Conservation (phyloP, 2,329 filamentous ascomycete species). For the Venturia nashicola region DNA sequence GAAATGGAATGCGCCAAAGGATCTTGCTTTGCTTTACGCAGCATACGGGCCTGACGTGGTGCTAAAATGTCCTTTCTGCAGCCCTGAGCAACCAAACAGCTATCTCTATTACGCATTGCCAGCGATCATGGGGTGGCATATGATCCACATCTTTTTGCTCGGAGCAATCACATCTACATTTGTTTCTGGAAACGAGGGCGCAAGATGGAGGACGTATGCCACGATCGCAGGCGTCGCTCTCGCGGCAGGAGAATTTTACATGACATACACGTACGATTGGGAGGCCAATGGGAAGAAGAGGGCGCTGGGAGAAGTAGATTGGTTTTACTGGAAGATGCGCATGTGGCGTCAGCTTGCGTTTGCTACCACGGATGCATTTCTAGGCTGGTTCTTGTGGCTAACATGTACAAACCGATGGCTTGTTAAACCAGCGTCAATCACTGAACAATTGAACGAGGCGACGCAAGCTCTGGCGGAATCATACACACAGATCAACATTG, state of each 20-base stretch:
- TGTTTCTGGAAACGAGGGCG: conserved; percentile 50
- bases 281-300: conserved; percentile 50
- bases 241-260: conserved; percentile 52
- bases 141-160: conserved; percentile 61
- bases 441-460: conserved; percentile 52
- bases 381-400: conserved; percentile 60
- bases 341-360: conserved; percentile 52
- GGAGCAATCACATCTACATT: conserved; percentile 60
- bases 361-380: conserved; percentile 47
- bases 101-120: conserved; percentile 78
- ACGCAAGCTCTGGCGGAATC: conserved; percentile 18
- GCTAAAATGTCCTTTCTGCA: conserved; percentile 71
- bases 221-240: conserved; percentile 49
- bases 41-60: conserved; percentile 68
- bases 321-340: conserved; percentile 59
- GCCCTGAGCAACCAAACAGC: conserved; percentile 50
- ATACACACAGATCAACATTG: conserved; percentile 1
- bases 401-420: conserved; percentile 72
- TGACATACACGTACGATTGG: conserved; percentile 53
- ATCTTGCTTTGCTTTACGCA: conserved; percentile 56
- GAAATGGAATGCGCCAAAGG: not conserved
- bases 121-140: conserved; percentile 60
- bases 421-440: conserved; percentile 44
- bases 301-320: conserved; percentile 49
- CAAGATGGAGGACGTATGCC: conserved; percentile 59